These are phyloP conservation scores for Chloris gayana DNA, from an alignment of 176 grass and related monocot genomes.

Conservation along the genomic window DNA sequence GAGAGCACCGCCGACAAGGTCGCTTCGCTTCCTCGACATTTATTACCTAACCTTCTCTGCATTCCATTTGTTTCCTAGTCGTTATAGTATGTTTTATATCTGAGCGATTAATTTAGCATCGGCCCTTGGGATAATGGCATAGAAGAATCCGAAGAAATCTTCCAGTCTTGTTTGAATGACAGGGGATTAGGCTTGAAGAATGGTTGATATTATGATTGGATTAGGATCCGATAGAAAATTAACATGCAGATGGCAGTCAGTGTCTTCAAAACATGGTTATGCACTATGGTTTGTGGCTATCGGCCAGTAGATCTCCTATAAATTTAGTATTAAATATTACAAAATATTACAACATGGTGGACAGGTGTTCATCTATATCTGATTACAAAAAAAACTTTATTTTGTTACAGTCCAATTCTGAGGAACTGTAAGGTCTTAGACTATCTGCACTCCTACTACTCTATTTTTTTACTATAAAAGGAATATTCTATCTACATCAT, in stretches of 20 bases:
- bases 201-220: background rate
- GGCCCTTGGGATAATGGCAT: background rate
- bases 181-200: background rate
- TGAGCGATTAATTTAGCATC: background rate
- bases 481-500: too few species aligned
- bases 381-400: background rate
- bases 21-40: background rate
- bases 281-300: background rate
- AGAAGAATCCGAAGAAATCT: background rate
- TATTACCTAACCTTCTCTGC: background rate
- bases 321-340: too few species aligned
- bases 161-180: background rate
- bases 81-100: background rate
- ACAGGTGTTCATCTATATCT: background rate
- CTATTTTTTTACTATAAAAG: too few species aligned
- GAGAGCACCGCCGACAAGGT: conserved; percentile 36
- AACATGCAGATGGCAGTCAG: background rate
- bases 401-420: background rate
- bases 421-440: background rate
- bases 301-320: too few species aligned
- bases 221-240: background rate
- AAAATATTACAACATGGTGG: background rate
- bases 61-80: background rate
- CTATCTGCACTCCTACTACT: too few species aligned
- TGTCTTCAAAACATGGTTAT: background rate